Base-by-base conservation (phyloP, 202 grass and related monocot genomes). In the Dendrocalamus latiflorus region DNA sequence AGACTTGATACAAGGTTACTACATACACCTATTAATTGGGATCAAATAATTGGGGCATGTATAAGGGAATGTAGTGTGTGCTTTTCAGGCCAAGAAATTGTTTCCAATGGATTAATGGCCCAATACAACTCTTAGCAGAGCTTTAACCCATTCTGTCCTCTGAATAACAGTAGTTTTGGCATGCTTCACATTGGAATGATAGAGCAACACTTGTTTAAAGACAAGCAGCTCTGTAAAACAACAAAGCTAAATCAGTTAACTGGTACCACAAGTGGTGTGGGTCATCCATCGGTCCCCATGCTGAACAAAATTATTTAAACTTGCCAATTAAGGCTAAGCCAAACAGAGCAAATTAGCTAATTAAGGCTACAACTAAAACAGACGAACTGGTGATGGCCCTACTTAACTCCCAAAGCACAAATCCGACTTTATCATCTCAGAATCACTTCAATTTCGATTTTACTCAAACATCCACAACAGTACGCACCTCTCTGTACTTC, bases 401-500 rank as follows among this genome's bases (percentile, higher is more conserved):
- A 18, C 49, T 39, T 6, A 62, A 76, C 16, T 21, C 68, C 22
- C 74, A 62, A 75, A 81, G 20, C 17, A 89, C 18, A 12, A 47
- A 81, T 70, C 18, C n/a, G 62, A 28, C 9, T 58, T 41, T 56
- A 61, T 68, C 16, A 84, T 37, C 16, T 5, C 5, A 55, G 2
- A 51, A 72, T 13, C 44, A 37, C 20, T 65, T 56, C 4, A 77
- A 69, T 75, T 33, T 9, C 7, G 3, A 65, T 56, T 63, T 25
- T 25, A 70, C 20, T 45, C 36, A 56, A 48, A 34, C 11, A 39
- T 6, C 17, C 10, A 38, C 53, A 63, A 41, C 25, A 54, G 59
- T 9, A 78, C 67, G 8, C 54, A 97, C 94, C 94, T 97, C 94
- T 88, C 94, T 90, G 78, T 91, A 97, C 86, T 94, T 97, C 54